Base-by-base conservation (phyloP, 2,329 filamentous ascomycete species). In the Sarocladium oryzae region DNA sequence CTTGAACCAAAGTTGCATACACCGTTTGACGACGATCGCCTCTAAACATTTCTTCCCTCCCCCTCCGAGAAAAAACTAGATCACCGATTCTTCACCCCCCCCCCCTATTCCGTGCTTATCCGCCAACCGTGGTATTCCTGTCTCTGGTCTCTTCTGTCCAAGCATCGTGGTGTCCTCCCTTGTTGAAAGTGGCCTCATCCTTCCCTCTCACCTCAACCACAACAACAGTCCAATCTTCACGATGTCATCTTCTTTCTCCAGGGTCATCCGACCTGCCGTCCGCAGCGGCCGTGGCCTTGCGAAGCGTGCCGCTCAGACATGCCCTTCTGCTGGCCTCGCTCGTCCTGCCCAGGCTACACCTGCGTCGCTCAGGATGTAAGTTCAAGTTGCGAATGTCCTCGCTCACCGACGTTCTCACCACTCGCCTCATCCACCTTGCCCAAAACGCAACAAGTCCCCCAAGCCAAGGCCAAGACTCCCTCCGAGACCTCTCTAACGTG, bases 251-350 rank as follows among this genome's bases (percentile, higher is more conserved):
- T 76, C 75, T 23, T 66, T 81, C 52, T 68, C 73, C 51, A 69
- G 77, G 64, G 70, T 70, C 23, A 58, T 81, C 56, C 72, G 77
- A 56, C 78, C 78, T 53, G 75, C 71, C 28, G 60, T 81, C 54
- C 72, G 72, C 56, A 70, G 69, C 60, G 69, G 74, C 57, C 66
- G 69, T 54, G 61, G 59, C 49, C 61, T 69, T 46, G 60, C 61
- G 49, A 61, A 62, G 55, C 59, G 62, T 45, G 56, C 63, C 20
- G 60, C 63, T 53, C 45, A 49, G 46, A 36, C 46, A 20, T 49
- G 18, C 16, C 33, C 33, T 28, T 35, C 35, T 15, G n/a, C 33
- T n/a, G 43, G 43, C 16, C 49, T 43, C 24, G 20, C 38, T 18
- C 50, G 36, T 24, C 26, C 50, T 24, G 20, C 40, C 11, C 21